These are phyloP conservation scores for Cryptosporidium andersoni DNA, from an alignment of 169 alveolate genomes.

Conservation along the genomic window DNA sequence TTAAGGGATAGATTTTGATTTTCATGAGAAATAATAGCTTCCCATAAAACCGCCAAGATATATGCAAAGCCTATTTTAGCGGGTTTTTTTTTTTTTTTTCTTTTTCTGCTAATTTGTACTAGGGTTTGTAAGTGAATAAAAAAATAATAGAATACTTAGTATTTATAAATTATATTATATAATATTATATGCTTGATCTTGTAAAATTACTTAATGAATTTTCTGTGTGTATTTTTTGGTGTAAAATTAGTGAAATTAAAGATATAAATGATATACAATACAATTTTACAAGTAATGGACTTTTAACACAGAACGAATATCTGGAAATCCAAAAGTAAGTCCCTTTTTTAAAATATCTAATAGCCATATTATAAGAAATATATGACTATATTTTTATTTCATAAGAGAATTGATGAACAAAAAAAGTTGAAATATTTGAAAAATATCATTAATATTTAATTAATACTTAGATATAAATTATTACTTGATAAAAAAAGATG, in stretches of 20 bases:
- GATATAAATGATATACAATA: not conserved
- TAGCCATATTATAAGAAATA: not conserved
- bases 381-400: too few species aligned
- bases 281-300: not conserved
- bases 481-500: constrained; percentile 34
- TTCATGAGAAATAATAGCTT: too few species aligned
- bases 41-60: too few species aligned
- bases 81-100: too few species aligned
- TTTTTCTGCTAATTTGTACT: too few species aligned
- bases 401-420: too few species aligned
- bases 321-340: constrained; percentile 38
- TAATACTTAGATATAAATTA: constrained; percentile 9
- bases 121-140: too few species aligned
- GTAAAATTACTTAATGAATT: not conserved
- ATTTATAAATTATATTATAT: too few species aligned
- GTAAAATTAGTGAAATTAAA: constrained; percentile 2
- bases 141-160: too few species aligned
- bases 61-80: too few species aligned
- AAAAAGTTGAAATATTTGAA: not conserved
- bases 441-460: not conserved
- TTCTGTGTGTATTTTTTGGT: constrained; percentile 50
- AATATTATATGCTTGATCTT: not conserved
- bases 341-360: not conserved
- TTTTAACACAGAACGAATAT: constrained; percentile 23
- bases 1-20: too few species aligned